Base-by-base conservation (phyloP, 2,329 filamentous ascomycete genomes). In the Clonostachys chloroleuca region DNA sequence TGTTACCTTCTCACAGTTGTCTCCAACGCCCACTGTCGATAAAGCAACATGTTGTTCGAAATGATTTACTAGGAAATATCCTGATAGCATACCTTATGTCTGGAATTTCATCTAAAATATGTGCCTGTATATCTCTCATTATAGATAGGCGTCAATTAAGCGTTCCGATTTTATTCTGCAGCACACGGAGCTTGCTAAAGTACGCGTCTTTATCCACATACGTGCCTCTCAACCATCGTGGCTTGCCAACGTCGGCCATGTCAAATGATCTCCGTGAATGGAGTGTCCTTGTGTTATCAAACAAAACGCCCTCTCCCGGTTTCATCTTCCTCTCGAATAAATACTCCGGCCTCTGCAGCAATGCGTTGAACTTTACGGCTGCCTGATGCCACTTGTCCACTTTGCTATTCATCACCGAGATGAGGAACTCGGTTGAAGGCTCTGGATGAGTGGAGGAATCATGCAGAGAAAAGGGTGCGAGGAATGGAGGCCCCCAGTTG, bases 271-370 rank as follows among this genome's bases (percentile, higher is more conserved):
- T 39, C 20, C 42, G 17, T 6, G 46, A 47, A 24, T 44, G 46
- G 34, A 47, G 16, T n/a, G 41, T 44, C n/a, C 46, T 37, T 18
- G 41, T 47, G 41, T 47, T 47, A n/a, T 47, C 46, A 24, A 47
- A 47, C 5, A 47, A 42, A 18, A 47, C 46, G 34, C 46, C 44
- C 12, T 47, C 46, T 3, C 46, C 41, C 12, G 40, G 41, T 4
- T 44, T 40, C 46, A 47, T 47, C 46, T 43, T 47, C 13, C 46
- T 16, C 35, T 47, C 35, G 24, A 37, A 47, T 17, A 43, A 16
- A 39, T 47, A 47, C 40, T 44, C 46, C 5, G 39, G 34, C 16
- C 46, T 40, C 41, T 47, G 41, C 13, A 47, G 16, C 5, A 47
- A 42, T 13, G 41, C 34, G 24, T 47, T 47, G 18, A 43, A 47